These are phyloP conservation scores for Cryphonectria parasitica DNA, from an alignment of 2,329 filamentous ascomycete species.

Conservation along the genomic window DNA sequence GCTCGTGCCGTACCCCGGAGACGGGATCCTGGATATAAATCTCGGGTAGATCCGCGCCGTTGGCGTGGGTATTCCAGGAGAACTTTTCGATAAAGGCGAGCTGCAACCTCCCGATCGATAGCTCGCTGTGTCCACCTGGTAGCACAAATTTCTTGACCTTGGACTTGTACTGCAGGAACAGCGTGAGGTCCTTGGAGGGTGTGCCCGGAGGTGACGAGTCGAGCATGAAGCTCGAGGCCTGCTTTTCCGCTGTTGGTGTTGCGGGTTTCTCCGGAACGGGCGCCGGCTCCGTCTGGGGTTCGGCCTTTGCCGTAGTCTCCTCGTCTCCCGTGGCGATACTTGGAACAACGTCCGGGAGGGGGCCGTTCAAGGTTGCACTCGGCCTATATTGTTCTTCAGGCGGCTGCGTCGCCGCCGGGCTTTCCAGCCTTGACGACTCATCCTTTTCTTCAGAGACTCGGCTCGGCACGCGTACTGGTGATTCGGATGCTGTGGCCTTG, in stretches of 20 bases:
- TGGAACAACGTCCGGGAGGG: constrained; percentile 55
- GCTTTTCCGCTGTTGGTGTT: constrained; percentile 47
- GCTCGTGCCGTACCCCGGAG: constrained; percentile 93
- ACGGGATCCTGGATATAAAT: constrained; percentile 97
- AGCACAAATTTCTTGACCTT: constrained; percentile 97
- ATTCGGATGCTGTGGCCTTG: constrained; percentile 39
- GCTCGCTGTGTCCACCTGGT: constrained; percentile 78
- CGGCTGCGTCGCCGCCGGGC: constrained; percentile 56
- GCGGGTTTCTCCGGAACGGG: constrained; percentile 26
- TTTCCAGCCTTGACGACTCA: constrained; percentile 40
- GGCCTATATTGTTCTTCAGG: constrained; percentile 67
- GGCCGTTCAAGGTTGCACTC: constrained; percentile 63
- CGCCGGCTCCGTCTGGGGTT: constrained; percentile 31
- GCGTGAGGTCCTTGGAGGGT: constrained; percentile 81
- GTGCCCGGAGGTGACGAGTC: constrained; percentile 69
- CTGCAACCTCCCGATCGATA: constrained; percentile 87
- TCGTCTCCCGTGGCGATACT: constrained; percentile 38
- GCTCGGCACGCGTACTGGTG: constrained; percentile 62
- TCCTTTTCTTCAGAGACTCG: constrained; percentile 67
- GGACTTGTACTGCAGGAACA: constrained; percentile 95
- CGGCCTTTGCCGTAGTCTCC: constrained; percentile 35
- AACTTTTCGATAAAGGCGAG: constrained; percentile 99
- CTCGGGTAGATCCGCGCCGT: constrained; percentile 89
- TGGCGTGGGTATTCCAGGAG: constrained; percentile 96
- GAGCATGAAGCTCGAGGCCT: constrained; percentile 58